Base-by-base conservation (phyloP, 148 eudicot genomes). In the Limonium bicolor region DNA sequence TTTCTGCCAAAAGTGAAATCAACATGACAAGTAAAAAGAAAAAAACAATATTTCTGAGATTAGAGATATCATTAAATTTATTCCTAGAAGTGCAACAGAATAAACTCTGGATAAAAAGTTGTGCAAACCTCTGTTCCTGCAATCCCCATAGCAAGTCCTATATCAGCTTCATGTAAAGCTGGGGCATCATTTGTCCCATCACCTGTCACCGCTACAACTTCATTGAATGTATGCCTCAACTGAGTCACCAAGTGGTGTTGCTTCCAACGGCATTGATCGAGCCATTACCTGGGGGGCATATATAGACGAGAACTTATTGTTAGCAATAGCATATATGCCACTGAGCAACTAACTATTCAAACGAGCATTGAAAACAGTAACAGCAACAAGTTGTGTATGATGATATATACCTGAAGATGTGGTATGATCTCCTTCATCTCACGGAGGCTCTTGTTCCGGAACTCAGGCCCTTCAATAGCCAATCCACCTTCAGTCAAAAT, bases 131-230 rank as follows among this genome's bases (percentile, higher is more conserved):
- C 94, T 7, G 94, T 82, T 57, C 94, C 94, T 11, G 74, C 73
- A 23, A 84, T 71, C 12, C 95, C 95, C 95, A 84, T 84, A 29
- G 95, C 78, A 48, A 84, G 73, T 57, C 95, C 95, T 52, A 84
- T 80, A 50, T 84, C 95, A 6, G 95, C 73, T 61, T 84, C 95
- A 50, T 82, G 77, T 58, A 82, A 53, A 27, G 94, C 94, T 20
- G 94, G 94, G 38, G 94, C 94, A 50, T 83, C 87, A 52, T 83
- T 83, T 3, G 87, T 83, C 45, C 94, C 94, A 58, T 83, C 94
- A 41, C 95, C 95, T 10, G 95, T 84, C 19, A 84, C 95, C 10
- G 95, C 95, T 18, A 74, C 95, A 28, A 84, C 80, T 59, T 74
- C 72, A 19, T 54, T 62, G 41, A 64, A 71, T 39, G 46, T 41